Evolutionary conservation across 345 rosid species (phyloP), one percentile per base, ranked within the genome.

Genomic region (Moricandia arvensis): DNA sequence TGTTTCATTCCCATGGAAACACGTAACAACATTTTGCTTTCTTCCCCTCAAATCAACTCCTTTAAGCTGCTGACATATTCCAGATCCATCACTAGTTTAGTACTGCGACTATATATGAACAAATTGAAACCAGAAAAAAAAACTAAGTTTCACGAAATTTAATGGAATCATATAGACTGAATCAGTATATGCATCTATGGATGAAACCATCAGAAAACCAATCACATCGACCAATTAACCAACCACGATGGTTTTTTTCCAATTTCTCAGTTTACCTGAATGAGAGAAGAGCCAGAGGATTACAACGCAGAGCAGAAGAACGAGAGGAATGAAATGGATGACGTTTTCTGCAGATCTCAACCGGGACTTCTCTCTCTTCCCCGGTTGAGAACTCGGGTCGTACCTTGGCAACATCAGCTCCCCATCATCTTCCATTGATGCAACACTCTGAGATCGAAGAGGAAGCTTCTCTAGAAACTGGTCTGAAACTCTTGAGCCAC

Each of bases 281-380:
- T 30, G 11, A 65, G 96, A 88, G 85, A 86, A 91, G 81, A 89
- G 78, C 95, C 97, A 91, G 71, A 94, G 97, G 63, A 94, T 63
- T 77, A 81, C 55, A 41, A 85, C 87, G 72, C 91, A 90, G 31
- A 90, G 73, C 34, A 82, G 45, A 53, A 91, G 87, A 37, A 93
- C 49, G 13, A 91, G 62, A 74, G 98, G 98, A 79, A 94, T 90
- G 58, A 82, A 63, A 81, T 94, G 98, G 80, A 94, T 71, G 11
- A 89, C 88, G 71, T 86, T 91, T 81, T 94, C 88, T 7, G 98
- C 88, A 60, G 80, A 83, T 86, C 93, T 84, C 76, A 86, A 73
- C 43, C 88, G 82, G 7, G 85, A 82, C 21, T 74, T 85, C 78
- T 91, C 90, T 75, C 80, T 87, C 86, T 78, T 82, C 68, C 94